These are phyloP conservation scores for Termitomyces sp. DNA, from an alignment of 768 basidiomycete species.

Conservation along the genomic window DNA sequence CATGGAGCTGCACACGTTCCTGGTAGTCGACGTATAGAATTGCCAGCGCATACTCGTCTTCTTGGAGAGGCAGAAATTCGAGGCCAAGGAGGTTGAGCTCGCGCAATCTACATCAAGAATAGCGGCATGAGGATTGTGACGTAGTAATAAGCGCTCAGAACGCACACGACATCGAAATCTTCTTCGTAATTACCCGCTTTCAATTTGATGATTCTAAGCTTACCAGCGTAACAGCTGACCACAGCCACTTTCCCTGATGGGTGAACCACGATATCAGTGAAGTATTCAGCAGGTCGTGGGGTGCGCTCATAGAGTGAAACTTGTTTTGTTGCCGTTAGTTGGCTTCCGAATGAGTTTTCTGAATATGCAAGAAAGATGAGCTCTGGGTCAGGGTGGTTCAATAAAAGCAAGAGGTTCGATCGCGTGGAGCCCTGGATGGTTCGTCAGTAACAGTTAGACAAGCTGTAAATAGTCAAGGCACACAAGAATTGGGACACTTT, in stretches of 20 bases:
- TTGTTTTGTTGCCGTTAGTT: slow-evolving; percentile 38
- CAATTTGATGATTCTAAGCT: slow-evolving; percentile 60
- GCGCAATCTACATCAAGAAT: slow-evolving; percentile 40
- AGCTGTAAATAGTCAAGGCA: slow-evolving; percentile 17
- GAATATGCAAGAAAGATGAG: slow-evolving; percentile 60
- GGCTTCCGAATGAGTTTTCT: slow-evolving; percentile 27
- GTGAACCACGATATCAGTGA: slow-evolving; percentile 65
- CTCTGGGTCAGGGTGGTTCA: slow-evolving; percentile 75
- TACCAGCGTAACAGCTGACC: slow-evolving; percentile 66
- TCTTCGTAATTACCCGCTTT: slow-evolving; percentile 49
- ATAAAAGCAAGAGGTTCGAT: slow-evolving; percentile 60
- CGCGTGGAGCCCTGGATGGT: slow-evolving; percentile 28
- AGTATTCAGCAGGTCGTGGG: slow-evolving; percentile 67
- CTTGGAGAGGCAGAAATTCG: slow-evolving; percentile 49
- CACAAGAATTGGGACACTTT: slow-evolving; percentile 53
- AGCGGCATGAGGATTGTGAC: neutral
- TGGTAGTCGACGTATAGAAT: slow-evolving; percentile 67
- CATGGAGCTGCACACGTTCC: slow-evolving; percentile 57
- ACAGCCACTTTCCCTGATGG: slow-evolving; percentile 58
- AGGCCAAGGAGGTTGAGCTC: slow-evolving; percentile 70
- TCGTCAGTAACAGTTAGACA: slow-evolving; percentile 12
- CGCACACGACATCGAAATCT: slow-evolving; percentile 66
- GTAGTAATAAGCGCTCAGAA: slow-evolving; percentile 10
- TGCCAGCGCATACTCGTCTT: slow-evolving; percentile 50
- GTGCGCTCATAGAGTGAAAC: slow-evolving; percentile 54